Evolutionary conservation across 148 eudicot species (phyloP), one percentile per base, ranked within the genome.

Genomic region (Vaccinium vitisidaea): DNA sequence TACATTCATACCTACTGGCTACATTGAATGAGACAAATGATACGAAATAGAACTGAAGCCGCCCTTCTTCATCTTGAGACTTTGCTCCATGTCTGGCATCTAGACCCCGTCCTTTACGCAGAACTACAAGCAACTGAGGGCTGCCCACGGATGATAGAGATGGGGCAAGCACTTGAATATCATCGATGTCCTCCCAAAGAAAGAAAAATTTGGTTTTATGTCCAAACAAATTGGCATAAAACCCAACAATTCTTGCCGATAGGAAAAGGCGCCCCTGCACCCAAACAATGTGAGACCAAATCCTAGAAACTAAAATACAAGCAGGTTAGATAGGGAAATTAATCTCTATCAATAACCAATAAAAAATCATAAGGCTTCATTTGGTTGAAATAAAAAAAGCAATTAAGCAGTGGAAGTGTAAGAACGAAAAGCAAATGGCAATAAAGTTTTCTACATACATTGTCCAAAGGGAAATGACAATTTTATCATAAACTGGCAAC

Each of bases 101-200:
- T 48, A 89, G 88, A 73, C 98, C 98, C 86, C 93, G 90, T 52
- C 93, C 98, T 84, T 93, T 89, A 16, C 89, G 89, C 86, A 95
- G 89, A 77, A 93, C 87, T 80, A 95, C 90, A 79, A 93, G 88
- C 79, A 95, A 85, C 59, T 92, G 86, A 50, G 98, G 98, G 84
- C 97, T 94, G 46, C 98, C 95, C 55, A 95, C 80, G 18, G 98
- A 91, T 76, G 98, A 83, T 77, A 94, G 86, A 67, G 92, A 88
- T 16, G 96, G 96, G 59, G 94, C 88, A 23, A 88, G 93, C 76
- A 92, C 94, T 83, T 93, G 93, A 81, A 95, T 90, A 84, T 95
- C 95, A 81, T 95, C 93, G 79, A 95, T 92, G 86, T 95, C 98
- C 65, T 94, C 98, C 98, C 95, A 95, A 0, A 95, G 87, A 84